These are phyloP conservation scores for Magnolia sinica DNA, from an alignment of 164 flowering plant species.

Conservation along the genomic window DNA sequence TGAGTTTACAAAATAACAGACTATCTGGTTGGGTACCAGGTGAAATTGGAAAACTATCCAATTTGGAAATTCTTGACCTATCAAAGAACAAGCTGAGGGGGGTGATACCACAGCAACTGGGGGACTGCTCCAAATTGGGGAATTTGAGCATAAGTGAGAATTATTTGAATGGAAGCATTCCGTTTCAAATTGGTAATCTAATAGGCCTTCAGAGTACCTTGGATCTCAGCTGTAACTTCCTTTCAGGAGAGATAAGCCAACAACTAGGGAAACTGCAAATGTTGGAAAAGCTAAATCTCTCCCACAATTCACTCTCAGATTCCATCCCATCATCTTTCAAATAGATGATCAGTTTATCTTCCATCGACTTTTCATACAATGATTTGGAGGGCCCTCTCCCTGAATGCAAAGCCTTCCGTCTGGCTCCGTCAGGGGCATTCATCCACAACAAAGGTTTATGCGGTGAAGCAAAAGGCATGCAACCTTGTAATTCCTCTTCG, in stretches of 20 bases:
- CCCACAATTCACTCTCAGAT: slow-evolving; percentile 19
- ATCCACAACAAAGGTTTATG: background rate
- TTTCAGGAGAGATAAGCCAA: background rate
- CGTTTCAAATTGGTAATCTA: slow-evolving; percentile 14
- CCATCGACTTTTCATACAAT: slow-evolving; percentile 1
- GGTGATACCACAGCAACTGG: background rate
- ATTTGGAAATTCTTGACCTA: background rate
- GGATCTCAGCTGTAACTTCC: slow-evolving; percentile 3
- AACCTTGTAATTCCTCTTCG: background rate
- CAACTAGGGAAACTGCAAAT: background rate
- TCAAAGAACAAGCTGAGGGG: slow-evolving; percentile 7
- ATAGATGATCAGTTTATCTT: slow-evolving; percentile 1
- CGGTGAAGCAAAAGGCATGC: background rate
- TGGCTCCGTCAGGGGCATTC: background rate
- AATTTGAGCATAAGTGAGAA: background rate
- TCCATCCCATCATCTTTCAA: slow-evolving; percentile 18
- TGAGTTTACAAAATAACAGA: background rate
- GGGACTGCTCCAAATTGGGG: background rate
- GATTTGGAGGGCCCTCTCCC: slow-evolving; percentile 1
- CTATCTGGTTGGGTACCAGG: background rate
- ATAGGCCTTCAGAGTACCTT: background rate
- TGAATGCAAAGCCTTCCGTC: background rate
- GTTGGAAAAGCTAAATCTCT: slow-evolving; percentile 14
- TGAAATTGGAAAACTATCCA: slow-evolving; percentile 1
- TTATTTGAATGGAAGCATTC: slow-evolving; percentile 6